Evolutionary conservation across 495 filamentous ascomycete species (phyloP).

Genomic region (Penicillium samsonianum): DNA sequence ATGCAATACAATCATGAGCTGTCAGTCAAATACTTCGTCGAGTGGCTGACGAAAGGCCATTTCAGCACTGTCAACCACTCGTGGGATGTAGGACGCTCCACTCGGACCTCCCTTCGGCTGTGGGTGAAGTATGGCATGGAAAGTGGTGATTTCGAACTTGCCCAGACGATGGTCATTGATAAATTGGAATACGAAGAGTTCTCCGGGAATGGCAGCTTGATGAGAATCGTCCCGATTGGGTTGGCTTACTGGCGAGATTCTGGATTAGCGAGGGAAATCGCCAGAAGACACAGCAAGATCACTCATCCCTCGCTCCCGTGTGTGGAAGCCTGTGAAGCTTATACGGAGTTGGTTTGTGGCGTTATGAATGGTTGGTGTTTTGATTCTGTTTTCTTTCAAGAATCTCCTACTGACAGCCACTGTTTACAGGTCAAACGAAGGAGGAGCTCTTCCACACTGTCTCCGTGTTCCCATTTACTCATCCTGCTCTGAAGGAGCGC

Average conservation of each 20-base stretch:
- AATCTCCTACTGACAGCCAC: not conserved
- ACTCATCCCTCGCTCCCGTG: slow-evolving; percentile 47
- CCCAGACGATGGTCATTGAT: slow-evolving; percentile 13
- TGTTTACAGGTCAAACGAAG: slow-evolving; percentile 24
- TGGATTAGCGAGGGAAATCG: slow-evolving; percentile 25
- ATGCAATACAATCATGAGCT: slow-evolving; percentile 31
- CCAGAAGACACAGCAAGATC: slow-evolving; percentile 28
- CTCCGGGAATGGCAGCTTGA: slow-evolving; percentile 50
- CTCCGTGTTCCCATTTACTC: slow-evolving; percentile 22
- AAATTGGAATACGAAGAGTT: slow-evolving; percentile 17
- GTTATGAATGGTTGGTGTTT: slow-evolving; percentile 26
- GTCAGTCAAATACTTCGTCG: slow-evolving; percentile 37
- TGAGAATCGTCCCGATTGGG: slow-evolving; percentile 45
- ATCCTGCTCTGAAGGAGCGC: slow-evolving; percentile 21
- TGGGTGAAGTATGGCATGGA: slow-evolving; percentile 28
- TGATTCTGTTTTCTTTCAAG: not conserved
- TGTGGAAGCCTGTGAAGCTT: slow-evolving; percentile 43
- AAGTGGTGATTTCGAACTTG: slow-evolving; percentile 1
- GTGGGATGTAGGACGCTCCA: slow-evolving; percentile 47
- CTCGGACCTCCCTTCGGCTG: slow-evolving; percentile 33
- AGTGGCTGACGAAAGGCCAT: slow-evolving; percentile 40
- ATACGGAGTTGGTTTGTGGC: slow-evolving; percentile 33
- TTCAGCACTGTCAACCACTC: slow-evolving; percentile 38
- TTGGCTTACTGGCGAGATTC: slow-evolving; percentile 31
- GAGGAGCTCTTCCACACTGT: slow-evolving; percentile 19